Conservation (phyloP, 345 rosid species). For the Pistacia vera region DNA sequence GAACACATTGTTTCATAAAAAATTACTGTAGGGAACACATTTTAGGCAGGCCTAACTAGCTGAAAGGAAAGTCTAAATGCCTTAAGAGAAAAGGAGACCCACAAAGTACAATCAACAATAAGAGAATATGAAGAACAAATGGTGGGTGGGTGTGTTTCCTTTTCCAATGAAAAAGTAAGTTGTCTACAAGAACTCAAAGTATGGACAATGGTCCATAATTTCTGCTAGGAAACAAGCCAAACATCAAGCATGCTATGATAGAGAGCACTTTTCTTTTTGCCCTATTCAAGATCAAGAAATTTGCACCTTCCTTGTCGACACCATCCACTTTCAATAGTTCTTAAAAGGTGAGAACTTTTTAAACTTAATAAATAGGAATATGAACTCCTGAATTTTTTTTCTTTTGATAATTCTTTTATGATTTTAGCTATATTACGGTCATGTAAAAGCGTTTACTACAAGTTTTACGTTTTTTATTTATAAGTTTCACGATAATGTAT, state of each 20-base stretch:
- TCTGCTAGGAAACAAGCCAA: constrained; percentile 24
- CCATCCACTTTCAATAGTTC: not conserved
- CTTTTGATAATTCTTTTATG: too few relatives aligned
- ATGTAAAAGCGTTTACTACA: too few relatives aligned
- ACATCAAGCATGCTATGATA: not conserved
- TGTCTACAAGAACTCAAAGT: not conserved
- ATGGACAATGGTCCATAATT: constrained; percentile 27
- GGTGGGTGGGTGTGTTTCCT: not conserved
- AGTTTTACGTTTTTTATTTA: too few relatives aligned
- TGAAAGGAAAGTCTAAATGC: not conserved
- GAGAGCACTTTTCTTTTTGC: constrained; percentile 7
- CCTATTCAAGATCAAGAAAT: constrained; percentile 8
- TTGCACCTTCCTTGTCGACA: constrained; percentile 7
- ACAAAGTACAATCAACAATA: not conserved
- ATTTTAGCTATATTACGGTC: too few relatives aligned
- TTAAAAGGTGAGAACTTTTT: too few relatives aligned
- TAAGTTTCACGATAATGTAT: too few relatives aligned
- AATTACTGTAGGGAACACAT: not conserved
- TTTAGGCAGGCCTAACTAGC: constrained; percentile 11
- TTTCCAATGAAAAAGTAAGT: not conserved
- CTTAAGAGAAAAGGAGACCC: constrained; percentile 16
- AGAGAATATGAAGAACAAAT: constrained; percentile 15
- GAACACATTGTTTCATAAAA: constrained; percentile 8
- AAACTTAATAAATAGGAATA: too few relatives aligned
- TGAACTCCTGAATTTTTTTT: too few relatives aligned